phyloP scores from a whole-genome alignment of 1,139 yeast species.

The Casaregolazyma suthepensis region DNA sequence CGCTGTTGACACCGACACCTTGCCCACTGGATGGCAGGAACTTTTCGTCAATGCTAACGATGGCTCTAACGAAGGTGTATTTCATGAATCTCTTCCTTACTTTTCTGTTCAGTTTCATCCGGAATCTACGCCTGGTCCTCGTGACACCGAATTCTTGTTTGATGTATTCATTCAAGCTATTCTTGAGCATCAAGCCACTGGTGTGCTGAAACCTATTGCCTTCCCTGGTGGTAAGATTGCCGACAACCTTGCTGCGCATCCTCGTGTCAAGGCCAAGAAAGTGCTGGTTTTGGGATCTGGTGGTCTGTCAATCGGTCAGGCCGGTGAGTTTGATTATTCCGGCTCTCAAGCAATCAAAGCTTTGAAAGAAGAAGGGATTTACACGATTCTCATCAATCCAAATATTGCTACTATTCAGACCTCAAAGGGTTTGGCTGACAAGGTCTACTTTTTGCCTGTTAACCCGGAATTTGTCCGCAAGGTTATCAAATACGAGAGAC shows the following conservation, averaged over 20 bases:
- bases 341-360: constrained; percentile 83
- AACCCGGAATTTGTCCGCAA: constrained; percentile 94
- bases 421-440: constrained; percentile 95
- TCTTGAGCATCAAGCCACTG: constrained; percentile 52
- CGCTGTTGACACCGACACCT: constrained; percentile 81
- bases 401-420: constrained; percentile 99
- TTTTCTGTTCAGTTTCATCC: constrained; percentile 99
- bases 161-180: constrained; percentile 89
- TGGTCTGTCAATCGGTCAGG: constrained; percentile 98
- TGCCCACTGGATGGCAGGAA: constrained; percentile 79
- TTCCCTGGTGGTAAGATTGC: constrained; percentile 86
- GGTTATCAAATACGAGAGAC: constrained; percentile 89
- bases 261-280: constrained; percentile 80
- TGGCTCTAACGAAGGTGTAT: constrained; percentile 97
- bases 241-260: constrained; percentile 59
- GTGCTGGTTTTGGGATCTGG: constrained; percentile 97
- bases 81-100: constrained; percentile 77
- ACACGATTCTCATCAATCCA: constrained; percentile 92
- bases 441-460: constrained; percentile 94
- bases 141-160: constrained; percentile 95
- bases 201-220: constrained; percentile 60
- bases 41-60: constrained; percentile 94
- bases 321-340: constrained; percentile 98
- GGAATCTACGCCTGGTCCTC: constrained; percentile 98
- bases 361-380: constrained; percentile 93